phyloP scores from a whole-genome alignment of 1,139 yeast genomes.

The Taphrina betulina region DNA sequence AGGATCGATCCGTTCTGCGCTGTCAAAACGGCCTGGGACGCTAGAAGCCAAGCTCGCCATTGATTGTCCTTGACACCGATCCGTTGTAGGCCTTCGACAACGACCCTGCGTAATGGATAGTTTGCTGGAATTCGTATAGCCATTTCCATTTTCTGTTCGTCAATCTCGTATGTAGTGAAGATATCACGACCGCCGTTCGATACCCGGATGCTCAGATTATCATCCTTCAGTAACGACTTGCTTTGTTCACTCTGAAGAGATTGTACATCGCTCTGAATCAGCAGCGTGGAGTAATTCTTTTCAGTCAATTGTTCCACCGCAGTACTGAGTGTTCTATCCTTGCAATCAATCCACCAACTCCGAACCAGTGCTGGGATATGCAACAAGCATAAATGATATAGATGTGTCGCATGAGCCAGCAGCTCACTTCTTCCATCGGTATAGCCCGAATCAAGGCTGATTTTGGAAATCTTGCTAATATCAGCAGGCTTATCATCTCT shows the following conservation, averaged over 20 bases:
- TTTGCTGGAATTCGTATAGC: slow-evolving; percentile 66
- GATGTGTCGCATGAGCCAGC: slow-evolving; percentile 47
- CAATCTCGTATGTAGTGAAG: slow-evolving; percentile 71
- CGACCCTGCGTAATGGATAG: slow-evolving; percentile 72
- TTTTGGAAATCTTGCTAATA: slow-evolving; percentile 32
- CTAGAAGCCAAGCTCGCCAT: slow-evolving; percentile 94
- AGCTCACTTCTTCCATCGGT: slow-evolving; percentile 20
- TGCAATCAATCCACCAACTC: slow-evolving; percentile 65
- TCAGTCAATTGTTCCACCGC: slow-evolving; percentile 64
- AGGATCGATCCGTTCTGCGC: slow-evolving; percentile 72
- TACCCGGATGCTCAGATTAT: slow-evolving; percentile 62
- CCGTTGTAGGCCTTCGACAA: slow-evolving; percentile 73
- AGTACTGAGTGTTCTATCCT: slow-evolving; percentile 58
- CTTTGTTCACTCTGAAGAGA: slow-evolving; percentile 49
- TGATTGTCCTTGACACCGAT: slow-evolving; percentile 88
- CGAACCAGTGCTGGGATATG: slow-evolving; percentile 68
- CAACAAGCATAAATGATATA: slow-evolving; percentile 58
- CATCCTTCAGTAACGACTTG: slow-evolving; percentile 45
- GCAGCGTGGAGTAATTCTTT: slow-evolving; percentile 60
- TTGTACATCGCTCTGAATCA: slow-evolving; percentile 59
- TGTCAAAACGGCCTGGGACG: slow-evolving; percentile 77
- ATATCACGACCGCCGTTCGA: slow-evolving; percentile 67
- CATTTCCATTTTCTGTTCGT: slow-evolving; percentile 84
- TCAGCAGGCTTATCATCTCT: slow-evolving; percentile 36
- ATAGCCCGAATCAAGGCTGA: slow-evolving; percentile 42